Base-by-base conservation (phyloP, 2,329 filamentous ascomycete genomes). In the Xylogone sp. region DNA sequence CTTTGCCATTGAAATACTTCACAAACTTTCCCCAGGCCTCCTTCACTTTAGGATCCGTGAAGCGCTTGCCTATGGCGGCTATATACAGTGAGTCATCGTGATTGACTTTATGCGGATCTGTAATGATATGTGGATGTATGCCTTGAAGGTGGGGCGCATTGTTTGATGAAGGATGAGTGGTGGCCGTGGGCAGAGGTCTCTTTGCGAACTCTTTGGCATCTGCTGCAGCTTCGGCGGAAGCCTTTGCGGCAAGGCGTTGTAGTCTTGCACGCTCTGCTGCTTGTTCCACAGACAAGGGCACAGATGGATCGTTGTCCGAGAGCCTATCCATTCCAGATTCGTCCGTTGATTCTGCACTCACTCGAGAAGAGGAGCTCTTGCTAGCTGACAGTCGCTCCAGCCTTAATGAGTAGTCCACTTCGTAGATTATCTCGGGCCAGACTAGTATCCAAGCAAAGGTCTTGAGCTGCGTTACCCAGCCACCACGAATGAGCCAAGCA, bases 391-490 rank as follows among this genome's bases (percentile, higher is more conserved):
- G 73, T 55, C 84, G 79, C 56, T 89, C 84, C 21, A 79, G 79
- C 60, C 87, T 83, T 43, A 90, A 77, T 50, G 84, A 81, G 59
- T 86, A 81, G 48, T 89, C 84, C 2, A 95, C 90, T 57, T 89
- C 86, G 63, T 88, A 86, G 60, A 94, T 84, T 56, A 96, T 88
- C 65, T 93, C 86, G 2, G 88, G 84, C 70, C 86, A 86, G 42
- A 94, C 88, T 46, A 93, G 82, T 43, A 97, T 83, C 76, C 94
- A 96, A 12, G 87, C 90, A 68, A 95, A 97, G 1, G 90, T 94
- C 56, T 91, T 88, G 5, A 99, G 78, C 67, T 97, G 92, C 1
- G 89, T 96, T 1, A 97, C 92, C 88, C 94, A 96, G 13, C 90
- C 91, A 45, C 90, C 88, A 42, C 92, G 84, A 73, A 97, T 84